A percentile compares a stretch with the other conserved stretches of the same genome.
These are phyloP conservation scores for Colletotrichum orbiculare DNA, from an alignment of 2,329 filamentous ascomycete genomes.

Conservation along the genomic window DNA sequence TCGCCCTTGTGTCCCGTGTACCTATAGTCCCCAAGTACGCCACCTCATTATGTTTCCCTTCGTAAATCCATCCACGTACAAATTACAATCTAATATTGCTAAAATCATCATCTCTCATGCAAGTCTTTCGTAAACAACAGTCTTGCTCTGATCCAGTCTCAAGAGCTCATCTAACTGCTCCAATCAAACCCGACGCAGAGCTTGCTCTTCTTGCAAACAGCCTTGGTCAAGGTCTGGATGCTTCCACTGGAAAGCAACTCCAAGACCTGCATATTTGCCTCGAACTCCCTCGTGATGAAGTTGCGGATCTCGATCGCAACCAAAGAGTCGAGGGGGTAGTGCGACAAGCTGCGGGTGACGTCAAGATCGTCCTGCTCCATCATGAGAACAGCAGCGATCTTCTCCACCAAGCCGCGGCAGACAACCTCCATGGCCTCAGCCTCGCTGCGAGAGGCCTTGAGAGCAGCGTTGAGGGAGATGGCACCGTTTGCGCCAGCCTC, in stretches of 20 bases:
- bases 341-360: slow-evolving; percentile 50
- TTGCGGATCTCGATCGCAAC: slow-evolving; percentile 62
- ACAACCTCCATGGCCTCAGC: slow-evolving; percentile 59
- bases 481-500: slow-evolving; percentile 43
- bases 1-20: slow-evolving; percentile 35
- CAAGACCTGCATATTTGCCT: slow-evolving; percentile 64
- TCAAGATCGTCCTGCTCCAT: slow-evolving; percentile 62
- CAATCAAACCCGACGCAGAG: slow-evolving; percentile 40
- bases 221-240: slow-evolving; percentile 59
- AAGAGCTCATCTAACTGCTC: slow-evolving; percentile 26
- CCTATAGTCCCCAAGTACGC: background rate
- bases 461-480: slow-evolving; percentile 54
- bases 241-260: slow-evolving; percentile 64
- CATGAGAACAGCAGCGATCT: slow-evolving; percentile 61
- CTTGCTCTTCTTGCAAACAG: slow-evolving; percentile 60
- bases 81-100: slow-evolving; percentile 16
- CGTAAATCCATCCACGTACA: background rate
- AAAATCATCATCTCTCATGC: slow-evolving; percentile 15
- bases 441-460: slow-evolving; percentile 54
- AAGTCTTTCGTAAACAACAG: background rate
- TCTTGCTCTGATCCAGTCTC: background rate
- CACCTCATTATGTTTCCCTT: background rate
- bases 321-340: slow-evolving; percentile 59
- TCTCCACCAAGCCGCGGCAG: slow-evolving; percentile 57
- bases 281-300: slow-evolving; percentile 61